phyloP scores from a whole-genome alignment of 2,329 filamentous ascomycete species.

The Byssothecium circinans region DNA sequence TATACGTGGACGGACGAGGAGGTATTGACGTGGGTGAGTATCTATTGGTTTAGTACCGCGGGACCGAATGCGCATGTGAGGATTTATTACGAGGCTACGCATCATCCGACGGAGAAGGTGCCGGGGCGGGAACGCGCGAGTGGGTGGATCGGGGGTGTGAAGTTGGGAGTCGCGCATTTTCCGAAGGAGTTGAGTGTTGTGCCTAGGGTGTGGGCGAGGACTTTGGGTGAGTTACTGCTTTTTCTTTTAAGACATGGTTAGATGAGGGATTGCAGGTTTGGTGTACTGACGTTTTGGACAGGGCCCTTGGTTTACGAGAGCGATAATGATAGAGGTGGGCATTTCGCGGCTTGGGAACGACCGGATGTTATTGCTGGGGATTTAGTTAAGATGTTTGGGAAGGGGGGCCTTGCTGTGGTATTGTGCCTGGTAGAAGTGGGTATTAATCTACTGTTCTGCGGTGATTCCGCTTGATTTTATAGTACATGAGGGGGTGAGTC shows the following conservation, averaged over 20 bases:
- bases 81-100: conserved; percentile 71
- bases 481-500: too few relatives aligned
- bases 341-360: conserved; percentile 64
- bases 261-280: too few relatives aligned
- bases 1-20: conserved; percentile 78
- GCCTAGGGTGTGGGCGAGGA: conserved; percentile 60
- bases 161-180: conserved; percentile 58
- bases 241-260: too few relatives aligned
- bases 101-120: conserved; percentile 37
- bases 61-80: conserved; percentile 67
- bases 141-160: conserved; percentile 50
- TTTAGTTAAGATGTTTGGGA: conserved; percentile 61
- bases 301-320: conserved; percentile 59
- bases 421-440: conserved; percentile 37
- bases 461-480: too few relatives aligned
- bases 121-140: conserved; percentile 40
- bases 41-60: conserved; percentile 72
- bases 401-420: conserved; percentile 41
- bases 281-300: conserved; percentile 9
- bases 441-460: conserved; percentile 10
- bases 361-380: conserved; percentile 58
- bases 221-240: conserved; percentile 52
- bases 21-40: conserved; percentile 71
- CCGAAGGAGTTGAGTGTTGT: conserved; percentile 60
- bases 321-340: conserved; percentile 56